Evolutionary conservation across 169 alveolate species (phyloP).

Genomic region (Eimeria necatrix): DNA sequence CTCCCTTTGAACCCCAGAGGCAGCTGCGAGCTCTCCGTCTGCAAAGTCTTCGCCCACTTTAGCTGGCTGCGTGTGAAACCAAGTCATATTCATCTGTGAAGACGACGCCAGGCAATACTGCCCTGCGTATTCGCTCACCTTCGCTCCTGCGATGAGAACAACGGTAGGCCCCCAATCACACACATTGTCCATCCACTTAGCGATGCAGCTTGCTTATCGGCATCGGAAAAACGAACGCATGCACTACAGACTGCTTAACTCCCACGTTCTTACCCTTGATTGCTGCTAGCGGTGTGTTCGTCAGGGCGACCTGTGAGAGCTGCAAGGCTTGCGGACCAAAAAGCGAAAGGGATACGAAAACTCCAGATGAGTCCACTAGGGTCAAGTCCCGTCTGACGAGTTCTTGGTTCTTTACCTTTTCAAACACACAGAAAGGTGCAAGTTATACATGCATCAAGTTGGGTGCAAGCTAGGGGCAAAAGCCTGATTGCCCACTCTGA

Average conservation of each 20-base stretch:
- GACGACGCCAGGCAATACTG: slow-evolving; percentile 22
- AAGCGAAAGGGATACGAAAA: slow-evolving; percentile 34
- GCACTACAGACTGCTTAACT: not conserved
- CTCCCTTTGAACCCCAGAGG: not conserved
- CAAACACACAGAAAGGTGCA: not conserved
- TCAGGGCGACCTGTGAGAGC: slow-evolving; percentile 4
- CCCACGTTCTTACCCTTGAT: slow-evolving; percentile 30
- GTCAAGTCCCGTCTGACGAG: slow-evolving; percentile 59
- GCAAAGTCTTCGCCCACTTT: not conserved
- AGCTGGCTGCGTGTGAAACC: not conserved
- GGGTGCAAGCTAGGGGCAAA: too few relatives aligned
- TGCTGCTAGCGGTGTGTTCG: slow-evolving; percentile 44
- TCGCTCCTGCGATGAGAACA: not conserved
- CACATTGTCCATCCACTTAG: not conserved
- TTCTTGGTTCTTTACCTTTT: slow-evolving; percentile 33
- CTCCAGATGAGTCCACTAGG: slow-evolving; percentile 40
- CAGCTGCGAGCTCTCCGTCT: not conserved
- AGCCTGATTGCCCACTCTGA: too few relatives aligned
- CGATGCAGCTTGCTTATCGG: too few relatives aligned
- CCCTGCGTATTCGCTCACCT: slow-evolving; percentile 29
- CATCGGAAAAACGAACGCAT: not conserved
- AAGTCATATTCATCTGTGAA: slow-evolving; percentile 28
- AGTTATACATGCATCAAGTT: too few relatives aligned
- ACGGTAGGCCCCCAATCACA: not conserved
- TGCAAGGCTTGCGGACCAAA: slow-evolving; percentile 60